Evolutionary conservation across 768 basidiomycete species (phyloP).

Genomic region (Tricholoma furcatifolium): DNA sequence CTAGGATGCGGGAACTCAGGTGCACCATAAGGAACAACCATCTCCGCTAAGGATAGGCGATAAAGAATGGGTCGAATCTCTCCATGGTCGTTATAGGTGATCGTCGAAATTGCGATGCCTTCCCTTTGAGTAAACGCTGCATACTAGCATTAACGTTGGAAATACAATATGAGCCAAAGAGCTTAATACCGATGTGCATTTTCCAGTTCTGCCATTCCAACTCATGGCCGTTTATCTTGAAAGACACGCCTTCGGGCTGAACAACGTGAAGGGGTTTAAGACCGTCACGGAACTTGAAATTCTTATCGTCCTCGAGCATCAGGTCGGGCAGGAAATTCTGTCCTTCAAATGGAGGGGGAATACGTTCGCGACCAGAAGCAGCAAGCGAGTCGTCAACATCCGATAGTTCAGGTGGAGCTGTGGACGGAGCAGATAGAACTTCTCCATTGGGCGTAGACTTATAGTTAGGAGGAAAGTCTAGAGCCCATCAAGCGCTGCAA

Average conservation of each 20-base stretch:
- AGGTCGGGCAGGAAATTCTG: conserved; percentile 88
- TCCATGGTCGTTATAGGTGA: conserved; percentile 87
- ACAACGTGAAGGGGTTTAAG: conserved; percentile 81
- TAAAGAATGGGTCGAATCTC: conserved; percentile 87
- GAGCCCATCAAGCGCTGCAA: neutral
- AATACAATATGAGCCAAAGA: conserved; percentile 2
- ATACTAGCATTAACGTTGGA: neutral
- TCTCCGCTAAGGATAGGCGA: conserved; percentile 81
- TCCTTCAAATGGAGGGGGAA: conserved; percentile 66
- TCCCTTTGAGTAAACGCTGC: conserved; percentile 77
- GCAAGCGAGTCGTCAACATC: conserved; percentile 41
- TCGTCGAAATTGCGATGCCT: conserved; percentile 78
- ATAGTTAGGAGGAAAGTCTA: conserved; percentile 76
- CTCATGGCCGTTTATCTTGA: conserved; percentile 75
- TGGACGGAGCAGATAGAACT: conserved; percentile 38
- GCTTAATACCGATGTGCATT: conserved; percentile 73
- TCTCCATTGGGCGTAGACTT: conserved; percentile 39
- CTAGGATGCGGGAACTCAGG: conserved; percentile 86
- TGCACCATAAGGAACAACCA: conserved; percentile 89
- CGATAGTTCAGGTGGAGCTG: conserved; percentile 40
- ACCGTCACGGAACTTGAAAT: conserved; percentile 60
- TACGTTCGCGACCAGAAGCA: conserved; percentile 61
- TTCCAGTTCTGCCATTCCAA: conserved; percentile 97
- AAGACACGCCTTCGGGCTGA: conserved; percentile 91
- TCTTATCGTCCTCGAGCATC: conserved; percentile 52